These are phyloP conservation scores for Fusarium clavum DNA, from an alignment of 2,329 filamentous ascomycete genomes.

Conservation along the genomic window DNA sequence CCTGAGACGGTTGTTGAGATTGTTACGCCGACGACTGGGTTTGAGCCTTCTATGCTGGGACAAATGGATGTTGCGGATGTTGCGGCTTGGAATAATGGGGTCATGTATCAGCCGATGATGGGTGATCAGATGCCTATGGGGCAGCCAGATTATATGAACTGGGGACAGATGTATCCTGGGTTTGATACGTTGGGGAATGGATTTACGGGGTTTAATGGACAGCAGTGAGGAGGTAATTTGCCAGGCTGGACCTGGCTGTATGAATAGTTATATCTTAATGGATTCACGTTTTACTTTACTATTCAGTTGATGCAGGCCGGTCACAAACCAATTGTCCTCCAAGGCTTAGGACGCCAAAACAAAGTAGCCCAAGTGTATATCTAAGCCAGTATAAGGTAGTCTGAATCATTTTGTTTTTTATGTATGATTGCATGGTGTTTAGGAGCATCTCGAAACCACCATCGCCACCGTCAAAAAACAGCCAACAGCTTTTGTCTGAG, in stretches of 20 bases:
- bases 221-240: slow-evolving; percentile 20
- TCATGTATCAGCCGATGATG: slow-evolving; percentile 43
- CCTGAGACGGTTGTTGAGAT: slow-evolving; percentile 42
- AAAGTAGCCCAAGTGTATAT: too few relatives aligned
- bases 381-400: too few relatives aligned
- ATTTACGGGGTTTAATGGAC: slow-evolving; percentile 44
- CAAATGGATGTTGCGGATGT: slow-evolving; percentile 37
- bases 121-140: slow-evolving; percentile 41
- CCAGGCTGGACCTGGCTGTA: slow-evolving; percentile 37
- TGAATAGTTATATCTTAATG: slow-evolving; percentile 21
- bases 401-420: too few relatives aligned
- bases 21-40: slow-evolving; percentile 20
- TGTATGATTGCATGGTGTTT: too few relatives aligned
- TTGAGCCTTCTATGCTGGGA: slow-evolving; percentile 37
- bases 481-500: too few relatives aligned
- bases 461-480: too few relatives aligned
- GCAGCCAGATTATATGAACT: slow-evolving; percentile 44
- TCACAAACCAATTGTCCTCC: too few relatives aligned
- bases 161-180: slow-evolving; percentile 45
- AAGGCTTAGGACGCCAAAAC: too few relatives aligned
- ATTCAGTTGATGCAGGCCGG: too few relatives aligned
- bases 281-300: fast-evolving
- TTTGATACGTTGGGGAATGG: slow-evolving; percentile 40
- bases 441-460: too few relatives aligned
- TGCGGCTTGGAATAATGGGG: slow-evolving; percentile 48